These are phyloP conservation scores for Eucalyptus tenuipes DNA, from an alignment of 345 rosid genomes.

Conservation along the genomic window DNA sequence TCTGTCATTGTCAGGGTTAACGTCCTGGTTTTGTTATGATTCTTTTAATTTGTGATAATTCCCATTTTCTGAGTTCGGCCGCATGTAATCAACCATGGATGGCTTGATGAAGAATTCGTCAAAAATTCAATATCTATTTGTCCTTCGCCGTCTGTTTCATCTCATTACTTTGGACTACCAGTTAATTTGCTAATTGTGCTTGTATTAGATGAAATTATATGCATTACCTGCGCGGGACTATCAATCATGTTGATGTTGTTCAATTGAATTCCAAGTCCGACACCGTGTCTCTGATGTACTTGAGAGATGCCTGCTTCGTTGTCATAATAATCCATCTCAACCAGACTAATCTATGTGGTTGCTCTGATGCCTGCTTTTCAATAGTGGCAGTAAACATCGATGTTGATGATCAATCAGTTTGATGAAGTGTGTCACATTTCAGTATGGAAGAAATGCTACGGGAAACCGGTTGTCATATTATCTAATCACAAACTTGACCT, in stretches of 20 bases:
- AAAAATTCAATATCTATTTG: not conserved
- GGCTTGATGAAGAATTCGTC: not conserved
- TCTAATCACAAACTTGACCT: not conserved
- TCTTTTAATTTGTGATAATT: not conserved
- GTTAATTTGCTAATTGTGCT: not conserved
- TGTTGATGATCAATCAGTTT: not conserved
- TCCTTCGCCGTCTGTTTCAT: not conserved
- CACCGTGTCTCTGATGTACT: not conserved
- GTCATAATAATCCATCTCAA: not conserved
- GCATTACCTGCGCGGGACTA: too few relatives aligned
- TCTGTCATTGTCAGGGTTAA: not conserved
- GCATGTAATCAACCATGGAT: not conserved
- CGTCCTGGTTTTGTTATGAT: not conserved
- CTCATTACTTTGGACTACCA: not conserved
- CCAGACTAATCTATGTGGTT: not conserved
- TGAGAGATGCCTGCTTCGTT: not conserved
- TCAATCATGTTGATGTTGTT: not conserved
- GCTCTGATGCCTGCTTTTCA: not conserved
- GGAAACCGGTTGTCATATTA: not conserved
- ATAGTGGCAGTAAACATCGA: not conserved
- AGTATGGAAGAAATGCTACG: not conserved
- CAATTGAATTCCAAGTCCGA: not conserved
- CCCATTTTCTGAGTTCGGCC: not conserved
- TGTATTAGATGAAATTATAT: not conserved
- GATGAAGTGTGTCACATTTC: not conserved